Conservation (phyloP, 1,284 basidiomycete species). For the Ceratobasidium sp. region DNA sequence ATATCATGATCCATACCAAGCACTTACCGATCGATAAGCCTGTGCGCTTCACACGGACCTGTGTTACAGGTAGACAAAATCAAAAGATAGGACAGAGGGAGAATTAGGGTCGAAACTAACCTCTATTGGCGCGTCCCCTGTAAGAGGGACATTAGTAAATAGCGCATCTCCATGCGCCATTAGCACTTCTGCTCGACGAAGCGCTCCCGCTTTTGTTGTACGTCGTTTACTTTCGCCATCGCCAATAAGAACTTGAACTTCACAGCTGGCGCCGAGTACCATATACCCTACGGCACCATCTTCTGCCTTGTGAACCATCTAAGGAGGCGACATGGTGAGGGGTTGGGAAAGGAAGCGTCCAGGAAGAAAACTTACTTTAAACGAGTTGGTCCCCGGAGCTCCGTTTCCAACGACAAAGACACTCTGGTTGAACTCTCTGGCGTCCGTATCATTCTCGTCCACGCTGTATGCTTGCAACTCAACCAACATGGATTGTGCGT, state of each 20-base stretch:
- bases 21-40: conserved; percentile 32
- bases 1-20: not conserved
- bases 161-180: conserved; percentile 39
- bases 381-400: not conserved
- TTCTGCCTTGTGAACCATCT: conserved; percentile 35
- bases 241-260: conserved; percentile 32
- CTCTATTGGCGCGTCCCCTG: conserved; percentile 27
- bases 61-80: not conserved
- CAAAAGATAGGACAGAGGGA: too few species aligned
- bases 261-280: conserved; percentile 30
- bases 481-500: conserved; percentile 18
- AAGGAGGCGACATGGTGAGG: not conserved
- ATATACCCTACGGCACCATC: conserved; percentile 37
- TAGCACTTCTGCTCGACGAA: conserved; percentile 25
- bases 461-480: conserved; percentile 23
- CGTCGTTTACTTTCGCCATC: conserved; percentile 11
- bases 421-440: conserved; percentile 31
- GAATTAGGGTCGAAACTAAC: not conserved
- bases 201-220: conserved; percentile 21
- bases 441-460: not conserved
- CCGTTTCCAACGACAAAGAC: conserved; percentile 37
- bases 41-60: conserved; percentile 36
- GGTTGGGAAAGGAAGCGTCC: not conserved
- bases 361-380: not conserved
- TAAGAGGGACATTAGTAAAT: not conserved